Conservation (phyloP, 345 rosid species). For the Iberis pinnata region DNA sequence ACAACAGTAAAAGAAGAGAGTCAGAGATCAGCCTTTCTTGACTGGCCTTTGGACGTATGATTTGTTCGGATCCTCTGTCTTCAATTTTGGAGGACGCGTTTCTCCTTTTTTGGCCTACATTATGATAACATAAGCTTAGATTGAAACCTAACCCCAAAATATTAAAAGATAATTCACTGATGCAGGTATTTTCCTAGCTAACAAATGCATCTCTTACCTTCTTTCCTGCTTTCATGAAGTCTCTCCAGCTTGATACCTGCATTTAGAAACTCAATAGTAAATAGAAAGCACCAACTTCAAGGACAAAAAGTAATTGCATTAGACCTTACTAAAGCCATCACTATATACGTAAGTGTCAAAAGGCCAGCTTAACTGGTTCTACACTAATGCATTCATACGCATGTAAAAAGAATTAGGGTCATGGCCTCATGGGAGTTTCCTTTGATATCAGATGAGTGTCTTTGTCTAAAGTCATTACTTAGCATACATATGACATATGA, state of each 20-base stretch:
- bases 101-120: conserved; percentile 84
- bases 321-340: neutral
- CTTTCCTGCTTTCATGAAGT: conserved; percentile 82
- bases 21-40: conserved; percentile 53
- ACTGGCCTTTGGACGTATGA: conserved; percentile 94
- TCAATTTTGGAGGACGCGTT: conserved; percentile 83
- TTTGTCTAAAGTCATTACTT: neutral
- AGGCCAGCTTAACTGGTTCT: no score
- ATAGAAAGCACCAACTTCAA: conserved; percentile 7
- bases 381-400: neutral
- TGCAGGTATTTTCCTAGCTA: neutral
- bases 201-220: conserved; percentile 49
- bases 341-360: no score
- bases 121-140: neutral
- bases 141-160: neutral
- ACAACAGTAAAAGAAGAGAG: conserved; percentile 1
- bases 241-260: conserved; percentile 95
- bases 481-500: no score
- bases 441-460: neutral
- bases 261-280: conserved; percentile 12
- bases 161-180: neutral
- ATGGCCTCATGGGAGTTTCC: neutral
- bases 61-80: conserved; percentile 98
- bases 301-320: no score
- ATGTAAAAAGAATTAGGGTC: neutral